Evolutionary conservation across 1,284 basidiomycete species (phyloP), one percentile per base, ranked within the genome.

Genomic region (Cerrena zonata): DNA sequence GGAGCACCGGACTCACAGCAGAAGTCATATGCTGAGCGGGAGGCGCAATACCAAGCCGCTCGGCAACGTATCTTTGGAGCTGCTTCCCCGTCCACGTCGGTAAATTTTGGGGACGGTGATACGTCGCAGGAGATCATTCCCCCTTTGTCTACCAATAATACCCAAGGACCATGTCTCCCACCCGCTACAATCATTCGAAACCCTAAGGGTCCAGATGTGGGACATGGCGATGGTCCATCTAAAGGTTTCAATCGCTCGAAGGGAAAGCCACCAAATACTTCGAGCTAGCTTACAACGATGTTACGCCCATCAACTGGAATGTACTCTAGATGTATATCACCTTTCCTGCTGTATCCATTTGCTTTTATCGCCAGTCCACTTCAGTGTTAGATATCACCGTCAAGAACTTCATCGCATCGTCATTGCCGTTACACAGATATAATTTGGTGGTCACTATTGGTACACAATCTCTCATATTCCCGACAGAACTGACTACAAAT

Each of bases 21-120:
- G 48, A 62, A 61, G 44, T 57, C 67, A 2, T 65, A 66, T 27
- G 65, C 68, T 0, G 69, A 68, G 50, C 61, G 69, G 23, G 69
- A 69, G 50, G 69, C 68, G 19, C 62, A 68, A 37, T 72, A 72
- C 51, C 64, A 69, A 27, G 69, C 69, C 5, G 69, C 70, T 2
- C 63, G 70, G 21, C 63, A 71, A 38, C 67, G 70, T 12, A 72
- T 72, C 7, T 72, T 72, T 51, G 61, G 54, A 4, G 51, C 41
- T n/a, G 26, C 43, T 26, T n/a, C 26, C n/a, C 15, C 30, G 30
- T 7, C 30, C 30, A 34, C 7, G 30, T 34, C 30, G 7, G 30
- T 15, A 15, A 15, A 7, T 34, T 7, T 15, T 34, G 15, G 30
- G 7, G 30, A 34, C 30, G 15, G 30, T 15, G 30, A 34, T 34